phyloP scores from a whole-genome alignment of 108 stramenopile species.

The Nitzschia sp. region DNA sequence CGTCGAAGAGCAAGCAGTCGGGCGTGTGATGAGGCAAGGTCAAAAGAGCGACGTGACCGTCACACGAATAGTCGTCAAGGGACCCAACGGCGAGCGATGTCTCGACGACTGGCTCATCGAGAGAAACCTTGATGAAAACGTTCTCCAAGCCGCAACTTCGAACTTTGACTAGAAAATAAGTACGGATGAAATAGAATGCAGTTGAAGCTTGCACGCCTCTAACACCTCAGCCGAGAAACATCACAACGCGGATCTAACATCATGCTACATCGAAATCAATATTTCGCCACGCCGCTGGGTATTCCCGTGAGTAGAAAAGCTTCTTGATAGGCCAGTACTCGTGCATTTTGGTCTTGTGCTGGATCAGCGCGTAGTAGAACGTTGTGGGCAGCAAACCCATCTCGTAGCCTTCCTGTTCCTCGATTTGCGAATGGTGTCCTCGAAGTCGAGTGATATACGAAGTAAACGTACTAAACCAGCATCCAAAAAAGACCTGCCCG shows the following conservation, averaged over 20 bases:
- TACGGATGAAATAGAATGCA: no score
- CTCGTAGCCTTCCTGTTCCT: slow-evolving; percentile 48
- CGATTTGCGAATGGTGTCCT: slow-evolving; percentile 66
- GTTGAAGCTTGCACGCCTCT: no score
- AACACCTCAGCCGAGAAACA: no score
- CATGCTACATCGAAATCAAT: slow-evolving; percentile 58
- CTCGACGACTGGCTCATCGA: slow-evolving; percentile 65
- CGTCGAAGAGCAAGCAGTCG: slow-evolving; percentile 76
- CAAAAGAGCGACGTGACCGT: slow-evolving; percentile 58
- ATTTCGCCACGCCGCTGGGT: slow-evolving; percentile 72
- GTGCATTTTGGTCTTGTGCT: slow-evolving; percentile 59
- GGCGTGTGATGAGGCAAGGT: slow-evolving; percentile 69
- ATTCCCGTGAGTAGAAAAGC: slow-evolving; percentile 73
- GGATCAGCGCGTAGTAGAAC: slow-evolving; percentile 57
- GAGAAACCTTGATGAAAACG: slow-evolving; percentile 60
- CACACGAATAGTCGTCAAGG: slow-evolving; percentile 58
- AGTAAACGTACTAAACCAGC: slow-evolving; percentile 81
- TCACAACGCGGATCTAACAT: neutral
- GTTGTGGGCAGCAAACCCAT: slow-evolving; percentile 48
- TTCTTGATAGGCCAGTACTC: slow-evolving; percentile 48
- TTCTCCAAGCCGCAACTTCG: slow-evolving; percentile 48
- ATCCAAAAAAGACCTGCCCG: slow-evolving; percentile 74
- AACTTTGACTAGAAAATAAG: slow-evolving; percentile 27
- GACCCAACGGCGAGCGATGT: slow-evolving; percentile 66
- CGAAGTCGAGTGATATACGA: slow-evolving; percentile 73